Conservation (phyloP, 192 early-diverging fungal species). For the Podila horticola region DNA sequence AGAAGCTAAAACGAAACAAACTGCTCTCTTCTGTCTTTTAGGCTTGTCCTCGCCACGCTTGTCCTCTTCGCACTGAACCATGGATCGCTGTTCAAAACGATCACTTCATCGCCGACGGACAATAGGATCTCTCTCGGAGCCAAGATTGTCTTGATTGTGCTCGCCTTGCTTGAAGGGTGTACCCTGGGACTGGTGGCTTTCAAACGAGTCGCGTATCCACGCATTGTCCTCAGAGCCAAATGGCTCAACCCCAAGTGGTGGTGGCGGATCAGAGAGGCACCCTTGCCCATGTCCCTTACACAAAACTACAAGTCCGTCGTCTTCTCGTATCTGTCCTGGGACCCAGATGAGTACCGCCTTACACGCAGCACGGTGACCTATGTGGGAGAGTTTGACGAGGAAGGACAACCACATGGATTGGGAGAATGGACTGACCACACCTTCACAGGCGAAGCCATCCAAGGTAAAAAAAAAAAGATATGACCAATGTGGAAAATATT, state of each 20-base stretch:
- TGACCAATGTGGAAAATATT: background rate
- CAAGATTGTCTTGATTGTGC: slow-evolving; percentile 37
- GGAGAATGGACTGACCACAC: slow-evolving; percentile 57
- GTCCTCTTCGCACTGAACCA: slow-evolving; percentile 41
- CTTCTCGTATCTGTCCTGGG: slow-evolving; percentile 54
- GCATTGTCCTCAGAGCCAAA: slow-evolving; percentile 35
- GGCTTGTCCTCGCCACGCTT: slow-evolving; percentile 52
- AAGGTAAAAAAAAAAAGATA: slow-evolving; percentile 29
- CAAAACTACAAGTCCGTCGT: slow-evolving; percentile 32
- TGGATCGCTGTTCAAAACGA: slow-evolving; percentile 23
- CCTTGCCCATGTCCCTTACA: slow-evolving; percentile 6
- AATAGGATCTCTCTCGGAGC: slow-evolving; percentile 1
- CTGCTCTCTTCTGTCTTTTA: slow-evolving; percentile 3
- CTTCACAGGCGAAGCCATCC: slow-evolving; percentile 50
- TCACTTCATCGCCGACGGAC: background rate
- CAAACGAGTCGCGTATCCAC: slow-evolving; percentile 40
- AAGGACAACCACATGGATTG: slow-evolving; percentile 49
- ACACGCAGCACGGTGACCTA: slow-evolving; percentile 34
- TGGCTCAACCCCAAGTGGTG: slow-evolving; percentile 45
- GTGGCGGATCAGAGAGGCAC: slow-evolving; percentile 46
- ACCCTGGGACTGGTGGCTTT: slow-evolving; percentile 34
- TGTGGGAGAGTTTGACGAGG: slow-evolving; percentile 52
- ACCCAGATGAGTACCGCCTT: slow-evolving; percentile 39
- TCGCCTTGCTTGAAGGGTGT: slow-evolving; percentile 26
- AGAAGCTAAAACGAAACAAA: too few species aligned